Base-by-base conservation (phyloP, 2,329 filamentous ascomycete species). In the Cadophora malorum region DNA sequence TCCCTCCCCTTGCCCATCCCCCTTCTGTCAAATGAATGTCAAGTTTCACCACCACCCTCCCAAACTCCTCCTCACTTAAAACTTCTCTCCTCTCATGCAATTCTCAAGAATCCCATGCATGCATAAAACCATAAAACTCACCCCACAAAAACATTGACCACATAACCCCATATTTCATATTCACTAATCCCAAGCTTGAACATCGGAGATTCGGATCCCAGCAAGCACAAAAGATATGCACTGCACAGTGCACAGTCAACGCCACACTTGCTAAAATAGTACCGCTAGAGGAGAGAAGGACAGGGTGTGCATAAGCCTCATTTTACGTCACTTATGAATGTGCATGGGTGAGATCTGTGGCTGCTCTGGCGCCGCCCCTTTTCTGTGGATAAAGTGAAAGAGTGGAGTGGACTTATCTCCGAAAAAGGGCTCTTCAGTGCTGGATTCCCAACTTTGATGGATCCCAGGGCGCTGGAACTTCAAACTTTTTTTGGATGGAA, bases 321-420 rank as follows among this genome's bases (percentile, higher is more conserved):
- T 31, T 55, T 55, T 55, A 55, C 52, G 52, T 55, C 52, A 55
- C n/a, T 55, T n/a, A n/a, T n/a, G n/a, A n/a, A n/a, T n/a, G n/a
- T n/a, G n/a, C n/a, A n/a, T n/a, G n/a, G n/a, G n/a, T 12, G n/a
- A 21, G n/a, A 19, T 16, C 12, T 49, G 45, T 49, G 45, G 45
- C 45, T 6, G 19, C n/a, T n/a, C 19, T 28, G 28, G 28, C 28
- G 28, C 2, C 19, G 45, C 45, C 45, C 45, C 45, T 21, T 49
- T 49, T 49, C 41, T 16, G 4, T 47, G 41, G 41, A 21, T 49
- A 38, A 7, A 38, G 9, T 38, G 35, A 38, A 38, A 38, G 3
- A 38, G 35, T 38, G n/a, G 45, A 49, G 19, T 21, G 5, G 45
- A 49, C 1, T 55, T 33, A 55, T 33, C 52, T 55, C 52, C 52